Conservation (phyloP, 306 rosid genomes). For the Acmispon strigosus region DNA sequence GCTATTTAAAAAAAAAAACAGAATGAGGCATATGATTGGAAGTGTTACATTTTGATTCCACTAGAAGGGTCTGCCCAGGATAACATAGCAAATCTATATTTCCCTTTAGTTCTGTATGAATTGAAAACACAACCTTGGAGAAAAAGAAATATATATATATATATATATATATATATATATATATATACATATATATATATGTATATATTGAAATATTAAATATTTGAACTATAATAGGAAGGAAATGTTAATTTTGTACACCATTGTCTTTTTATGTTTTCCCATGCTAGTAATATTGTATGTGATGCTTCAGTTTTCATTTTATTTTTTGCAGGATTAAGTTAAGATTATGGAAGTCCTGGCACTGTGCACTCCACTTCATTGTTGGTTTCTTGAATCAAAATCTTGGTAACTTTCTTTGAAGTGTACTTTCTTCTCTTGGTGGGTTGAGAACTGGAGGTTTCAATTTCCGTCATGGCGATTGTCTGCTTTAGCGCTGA, state of each 20-base stretch:
- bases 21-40: too few relatives aligned
- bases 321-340: slow-evolving; percentile 25
- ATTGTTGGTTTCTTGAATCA: slow-evolving; percentile 4
- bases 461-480: background rate
- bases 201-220: background rate
- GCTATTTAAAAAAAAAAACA: too few relatives aligned
- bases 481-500: background rate
- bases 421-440: background rate
- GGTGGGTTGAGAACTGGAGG: background rate
- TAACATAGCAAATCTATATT: too few relatives aligned
- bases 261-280: background rate
- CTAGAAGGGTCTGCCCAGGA: too few relatives aligned
- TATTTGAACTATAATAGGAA: background rate
- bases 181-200: too few relatives aligned
- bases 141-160: too few relatives aligned
- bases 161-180: too few relatives aligned
- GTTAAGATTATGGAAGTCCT: background rate
- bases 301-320: background rate
- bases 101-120: too few relatives aligned
- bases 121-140: too few relatives aligned
- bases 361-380: background rate
- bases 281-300: background rate
- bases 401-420: background rate
- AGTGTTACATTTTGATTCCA: too few relatives aligned
- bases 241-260: background rate